These are phyloP conservation scores for Trichoderma guizhouense DNA, from an alignment of 2,329 filamentous ascomycete species.

Conservation along the genomic window DNA sequence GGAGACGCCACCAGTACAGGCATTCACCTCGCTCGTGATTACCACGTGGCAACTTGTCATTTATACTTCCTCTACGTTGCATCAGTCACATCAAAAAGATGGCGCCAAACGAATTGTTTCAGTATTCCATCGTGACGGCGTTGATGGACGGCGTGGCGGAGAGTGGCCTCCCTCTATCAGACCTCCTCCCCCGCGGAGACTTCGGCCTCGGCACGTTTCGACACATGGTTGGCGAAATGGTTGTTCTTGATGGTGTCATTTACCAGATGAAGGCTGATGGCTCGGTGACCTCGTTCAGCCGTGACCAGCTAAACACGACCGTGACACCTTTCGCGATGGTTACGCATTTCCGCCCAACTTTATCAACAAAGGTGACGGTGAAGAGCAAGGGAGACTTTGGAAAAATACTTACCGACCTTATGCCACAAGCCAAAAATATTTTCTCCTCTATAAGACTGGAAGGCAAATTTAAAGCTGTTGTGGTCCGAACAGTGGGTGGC, in stretches of 20 bases:
- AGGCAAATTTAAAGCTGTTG: background rate
- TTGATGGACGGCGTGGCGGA: background rate
- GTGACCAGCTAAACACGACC: background rate
- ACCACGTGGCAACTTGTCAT: background rate
- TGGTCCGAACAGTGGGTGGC: background rate
- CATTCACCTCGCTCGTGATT: background rate
- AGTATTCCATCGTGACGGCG: background rate
- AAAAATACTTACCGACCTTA: background rate
- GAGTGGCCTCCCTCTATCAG: background rate
- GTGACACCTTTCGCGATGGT: background rate
- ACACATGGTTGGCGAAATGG: background rate
- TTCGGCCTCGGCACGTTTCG: background rate
- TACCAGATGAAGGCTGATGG: background rate
- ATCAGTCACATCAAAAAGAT: background rate
- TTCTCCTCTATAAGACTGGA: background rate
- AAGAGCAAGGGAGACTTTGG: background rate
- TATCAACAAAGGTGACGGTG: background rate
- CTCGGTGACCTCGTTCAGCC: background rate
- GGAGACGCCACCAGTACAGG: background rate
- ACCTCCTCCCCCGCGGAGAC: background rate
- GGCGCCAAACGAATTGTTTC: background rate
- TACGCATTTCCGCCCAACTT: background rate
- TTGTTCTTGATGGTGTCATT: background rate
- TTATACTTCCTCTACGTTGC: background rate
- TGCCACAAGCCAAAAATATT: background rate